Conservation (phyloP, 1,284 basidiomycete species). For the Rhodotorula sp. region DNA sequence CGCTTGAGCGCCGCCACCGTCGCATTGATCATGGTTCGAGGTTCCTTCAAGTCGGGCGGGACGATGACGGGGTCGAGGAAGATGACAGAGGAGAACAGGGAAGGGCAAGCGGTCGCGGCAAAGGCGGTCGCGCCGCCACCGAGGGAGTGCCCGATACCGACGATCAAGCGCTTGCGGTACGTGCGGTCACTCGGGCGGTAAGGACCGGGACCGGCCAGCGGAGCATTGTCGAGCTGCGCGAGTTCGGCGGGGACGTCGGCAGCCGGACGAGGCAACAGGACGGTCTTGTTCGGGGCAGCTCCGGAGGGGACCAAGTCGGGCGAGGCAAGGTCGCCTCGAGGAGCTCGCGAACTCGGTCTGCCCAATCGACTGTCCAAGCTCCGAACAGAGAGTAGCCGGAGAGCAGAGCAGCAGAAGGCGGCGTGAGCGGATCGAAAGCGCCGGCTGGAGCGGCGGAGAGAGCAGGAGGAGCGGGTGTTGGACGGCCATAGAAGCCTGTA, state of each 20-base stretch:
- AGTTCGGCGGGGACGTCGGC: not conserved
- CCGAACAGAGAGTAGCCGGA: too few relatives aligned
- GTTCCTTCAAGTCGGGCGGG: slow-evolving; percentile 52
- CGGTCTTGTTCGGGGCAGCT: not conserved
- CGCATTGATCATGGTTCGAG: slow-evolving; percentile 43
- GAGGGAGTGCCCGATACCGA: slow-evolving; percentile 77
- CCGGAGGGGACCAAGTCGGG: not conserved
- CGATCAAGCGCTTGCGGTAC: slow-evolving; percentile 48
- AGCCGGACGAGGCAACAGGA: not conserved
- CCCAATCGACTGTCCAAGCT: too few relatives aligned
- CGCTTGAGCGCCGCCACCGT: slow-evolving; percentile 37
- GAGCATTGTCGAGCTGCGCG: slow-evolving; percentile 28
- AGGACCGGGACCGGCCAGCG: not conserved
- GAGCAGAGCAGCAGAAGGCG: too few relatives aligned
- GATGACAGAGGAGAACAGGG: slow-evolving; percentile 68
- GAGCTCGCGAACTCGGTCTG: too few relatives aligned
- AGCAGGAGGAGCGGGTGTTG: too few relatives aligned
- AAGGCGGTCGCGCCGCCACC: slow-evolving; percentile 59
- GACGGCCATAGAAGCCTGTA: too few relatives aligned
- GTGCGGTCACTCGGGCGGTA: slow-evolving; percentile 45
- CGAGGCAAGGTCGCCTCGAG: too few relatives aligned
- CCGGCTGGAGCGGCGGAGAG: too few relatives aligned
- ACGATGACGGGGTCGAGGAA: slow-evolving; percentile 70
- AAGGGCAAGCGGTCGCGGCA: slow-evolving; percentile 57
- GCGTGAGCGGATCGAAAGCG: too few relatives aligned